Conservation (phyloP, 768 basidiomycete species). For the Kwoniella dendrophila region DNA sequence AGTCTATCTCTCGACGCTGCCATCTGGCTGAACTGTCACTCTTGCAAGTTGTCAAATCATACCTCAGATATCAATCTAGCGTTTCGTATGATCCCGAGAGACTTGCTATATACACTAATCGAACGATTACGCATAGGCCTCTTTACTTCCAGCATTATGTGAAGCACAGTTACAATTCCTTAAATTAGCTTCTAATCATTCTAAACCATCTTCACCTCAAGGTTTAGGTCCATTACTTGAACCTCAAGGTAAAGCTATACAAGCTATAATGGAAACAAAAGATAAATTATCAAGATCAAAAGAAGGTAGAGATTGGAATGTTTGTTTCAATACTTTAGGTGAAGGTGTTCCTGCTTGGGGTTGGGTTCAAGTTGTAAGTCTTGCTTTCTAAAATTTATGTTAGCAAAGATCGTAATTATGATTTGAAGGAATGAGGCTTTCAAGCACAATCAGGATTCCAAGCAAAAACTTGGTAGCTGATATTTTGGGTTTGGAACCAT, state of each 20-base stretch:
- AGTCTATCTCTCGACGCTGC: no score
- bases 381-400: no score
- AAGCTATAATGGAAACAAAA: constrained; percentile 75
- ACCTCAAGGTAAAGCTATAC: constrained; percentile 72
- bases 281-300: constrained; percentile 77
- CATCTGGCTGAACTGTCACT: no score
- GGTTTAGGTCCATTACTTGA: constrained; percentile 64
- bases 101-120: constrained; percentile 41
- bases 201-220: constrained; percentile 72
- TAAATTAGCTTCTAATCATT: constrained; percentile 69
- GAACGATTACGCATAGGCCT: constrained; percentile 50
- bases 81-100: neutral
- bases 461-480: no score
- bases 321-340: constrained; percentile 75
- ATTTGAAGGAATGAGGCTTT: no score
- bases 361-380: constrained; percentile 81
- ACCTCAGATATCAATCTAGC: no score
- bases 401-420: neutral
- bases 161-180: constrained; percentile 70
- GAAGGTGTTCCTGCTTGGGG: constrained; percentile 80
- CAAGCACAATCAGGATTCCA: no score
- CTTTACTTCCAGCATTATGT: constrained; percentile 65
- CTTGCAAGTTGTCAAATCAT: no score
- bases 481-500: constrained; percentile 1
- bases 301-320: constrained; percentile 67